Percentiles rank a stretch among this genome's conserved stretches.
These are phyloP conservation scores for Sambucus nigra DNA, from an alignment of 129 eudicot species.

Conservation along the genomic window DNA sequence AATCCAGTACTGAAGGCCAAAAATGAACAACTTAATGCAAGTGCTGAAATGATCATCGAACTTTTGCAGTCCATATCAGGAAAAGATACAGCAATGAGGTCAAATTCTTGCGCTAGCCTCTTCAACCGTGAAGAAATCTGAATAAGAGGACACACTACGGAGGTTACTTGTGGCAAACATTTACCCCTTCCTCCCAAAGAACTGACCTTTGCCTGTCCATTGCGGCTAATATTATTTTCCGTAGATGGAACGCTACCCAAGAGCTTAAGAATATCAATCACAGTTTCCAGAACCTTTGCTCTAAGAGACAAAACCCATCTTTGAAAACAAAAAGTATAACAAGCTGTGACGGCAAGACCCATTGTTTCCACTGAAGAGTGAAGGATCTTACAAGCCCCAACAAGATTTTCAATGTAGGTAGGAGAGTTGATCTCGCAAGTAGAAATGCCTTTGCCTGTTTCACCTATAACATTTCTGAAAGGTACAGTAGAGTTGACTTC, in stretches of 20 bases:
- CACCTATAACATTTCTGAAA: conserved; percentile 15
- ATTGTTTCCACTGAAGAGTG: conserved; percentile 40
- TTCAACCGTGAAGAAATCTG: conserved; percentile 35
- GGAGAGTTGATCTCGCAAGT: conserved; percentile 6
- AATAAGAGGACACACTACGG: conserved; percentile 25
- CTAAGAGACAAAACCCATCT: conserved; percentile 61
- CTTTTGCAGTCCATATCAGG: conserved; percentile 43
- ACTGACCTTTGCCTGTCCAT: too few species aligned
- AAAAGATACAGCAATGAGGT: conserved; percentile 50
- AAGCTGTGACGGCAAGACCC: conserved; percentile 17
- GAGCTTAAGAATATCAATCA: conserved; percentile 39
- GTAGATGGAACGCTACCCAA: conserved; percentile 11
- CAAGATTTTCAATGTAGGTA: conserved; percentile 32
- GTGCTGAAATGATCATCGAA: conserved; percentile 35
- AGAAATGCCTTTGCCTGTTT: conserved; percentile 8
- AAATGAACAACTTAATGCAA: conserved; percentile 67
- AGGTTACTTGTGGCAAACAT: conserved; percentile 4
- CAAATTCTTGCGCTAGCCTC: conserved; percentile 53
- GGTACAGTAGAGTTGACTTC: conserved; percentile 9
- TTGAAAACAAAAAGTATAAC: conserved; percentile 39
- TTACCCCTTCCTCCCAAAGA: conserved; percentile 5
- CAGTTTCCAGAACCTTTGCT: conserved; percentile 32
- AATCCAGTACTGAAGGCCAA: conserved; percentile 67
- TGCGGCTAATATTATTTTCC: neutral
- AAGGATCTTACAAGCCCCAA: conserved; percentile 29